Percentiles rank a stretch among this genome's conserved stretches.
Conservation (phyloP, 345 rosid species). For the Euphorbia tirucalli region DNA sequence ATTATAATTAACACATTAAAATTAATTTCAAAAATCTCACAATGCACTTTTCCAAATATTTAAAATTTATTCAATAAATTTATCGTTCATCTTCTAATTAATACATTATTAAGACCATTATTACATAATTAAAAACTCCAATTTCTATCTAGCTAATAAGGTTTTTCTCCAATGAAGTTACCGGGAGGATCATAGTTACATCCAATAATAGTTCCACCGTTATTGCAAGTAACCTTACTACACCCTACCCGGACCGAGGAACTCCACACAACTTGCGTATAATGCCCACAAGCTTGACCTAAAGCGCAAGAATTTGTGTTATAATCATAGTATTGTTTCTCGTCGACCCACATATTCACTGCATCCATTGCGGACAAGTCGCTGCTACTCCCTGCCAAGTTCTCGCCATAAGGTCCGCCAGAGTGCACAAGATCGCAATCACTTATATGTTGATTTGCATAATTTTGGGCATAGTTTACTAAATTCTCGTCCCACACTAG, state of each 20-base stretch:
- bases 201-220: slow-evolving; percentile 44
- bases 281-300: slow-evolving; percentile 54
- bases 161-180: slow-evolving; percentile 45
- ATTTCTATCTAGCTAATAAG: slow-evolving; percentile 22
- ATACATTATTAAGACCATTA: no score
- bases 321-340: slow-evolving; percentile 50
- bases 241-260: slow-evolving; percentile 54
- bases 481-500: slow-evolving; percentile 39
- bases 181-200: slow-evolving; percentile 72
- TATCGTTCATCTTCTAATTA: no score
- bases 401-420: slow-evolving; percentile 37
- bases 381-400: slow-evolving; percentile 31
- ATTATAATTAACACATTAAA: no score
- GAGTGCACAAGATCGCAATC: slow-evolving; percentile 41
- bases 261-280: slow-evolving; percentile 74
- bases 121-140: no score
- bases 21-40: no score
- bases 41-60: no score
- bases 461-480: slow-evolving; percentile 36
- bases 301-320: slow-evolving; percentile 48
- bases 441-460: slow-evolving; percentile 19
- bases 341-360: slow-evolving; percentile 49
- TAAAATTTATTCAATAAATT: no score
- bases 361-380: slow-evolving; percentile 31
- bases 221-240: slow-evolving; percentile 55